phyloP scores from a whole-genome alignment of 495 filamentous ascomycete species.

The Lepidopterella palustris region DNA sequence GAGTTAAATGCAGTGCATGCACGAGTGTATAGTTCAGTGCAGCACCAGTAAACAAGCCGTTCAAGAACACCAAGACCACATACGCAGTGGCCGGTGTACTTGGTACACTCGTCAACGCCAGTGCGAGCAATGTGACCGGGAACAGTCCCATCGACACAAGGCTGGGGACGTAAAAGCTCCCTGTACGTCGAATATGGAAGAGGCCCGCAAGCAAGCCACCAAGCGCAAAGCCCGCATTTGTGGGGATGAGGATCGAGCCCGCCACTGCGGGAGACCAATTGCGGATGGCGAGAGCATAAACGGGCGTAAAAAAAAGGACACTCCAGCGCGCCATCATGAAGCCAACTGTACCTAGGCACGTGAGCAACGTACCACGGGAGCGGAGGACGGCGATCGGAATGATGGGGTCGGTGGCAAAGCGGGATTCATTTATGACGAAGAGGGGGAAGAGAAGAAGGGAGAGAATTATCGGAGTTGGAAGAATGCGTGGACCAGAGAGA shows the following conservation, averaged over 20 bases:
- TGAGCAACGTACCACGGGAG: conserved; percentile 57
- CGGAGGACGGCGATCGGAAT: conserved; percentile 59
- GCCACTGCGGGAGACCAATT: conserved; percentile 58
- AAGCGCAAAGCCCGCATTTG: conserved; percentile 64
- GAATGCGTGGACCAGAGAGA: conserved; percentile 53
- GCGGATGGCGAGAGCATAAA: conserved; percentile 65
- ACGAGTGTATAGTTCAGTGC: conserved; percentile 70
- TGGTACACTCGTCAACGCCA: conserved; percentile 48
- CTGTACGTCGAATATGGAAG: conserved; percentile 60
- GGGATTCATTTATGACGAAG: conserved; percentile 57
- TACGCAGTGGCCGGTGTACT: conserved; percentile 43
- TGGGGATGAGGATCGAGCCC: conserved; percentile 66
- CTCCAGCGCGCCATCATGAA: conserved; percentile 73
- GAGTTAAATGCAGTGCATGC: conserved; percentile 64
- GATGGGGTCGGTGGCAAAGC: conserved; percentile 55
- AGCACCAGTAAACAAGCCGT: conserved; percentile 64
- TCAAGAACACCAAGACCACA: conserved; percentile 51
- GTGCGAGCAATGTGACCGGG: conserved; percentile 42
- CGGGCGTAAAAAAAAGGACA: conserved; percentile 70
- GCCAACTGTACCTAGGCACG: conserved; percentile 59
- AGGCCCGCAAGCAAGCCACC: conserved; percentile 64
- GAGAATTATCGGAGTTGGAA: conserved; percentile 49
- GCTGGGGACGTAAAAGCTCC: conserved; percentile 58
- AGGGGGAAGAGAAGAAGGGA: conserved; percentile 46
- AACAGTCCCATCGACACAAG: conserved; percentile 51